These are phyloP conservation scores for Epicoccum sorghinum DNA, from an alignment of 2,329 filamentous ascomycete genomes.

Conservation along the genomic window DNA sequence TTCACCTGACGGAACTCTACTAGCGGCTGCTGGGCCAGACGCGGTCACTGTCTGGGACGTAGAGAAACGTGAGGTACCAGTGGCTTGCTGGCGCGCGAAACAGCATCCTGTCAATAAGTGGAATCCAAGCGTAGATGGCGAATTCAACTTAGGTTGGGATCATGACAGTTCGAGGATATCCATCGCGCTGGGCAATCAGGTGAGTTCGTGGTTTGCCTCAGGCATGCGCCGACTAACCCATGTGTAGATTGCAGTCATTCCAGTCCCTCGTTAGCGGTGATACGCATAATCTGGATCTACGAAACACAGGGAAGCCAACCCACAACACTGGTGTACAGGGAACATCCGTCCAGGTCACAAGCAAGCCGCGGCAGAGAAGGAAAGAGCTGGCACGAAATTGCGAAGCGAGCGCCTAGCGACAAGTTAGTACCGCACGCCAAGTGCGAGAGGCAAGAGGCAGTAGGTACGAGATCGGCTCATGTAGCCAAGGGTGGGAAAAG, in stretches of 20 bases:
- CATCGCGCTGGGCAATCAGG: slow-evolving; percentile 47
- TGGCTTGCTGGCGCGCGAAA: slow-evolving; percentile 45
- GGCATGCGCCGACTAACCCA: not conserved
- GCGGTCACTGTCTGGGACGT: slow-evolving; percentile 54
- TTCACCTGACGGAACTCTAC: slow-evolving; percentile 50
- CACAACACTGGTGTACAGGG: too few relatives aligned
- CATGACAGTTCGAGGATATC: slow-evolving; percentile 47
- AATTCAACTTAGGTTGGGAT: slow-evolving; percentile 49
- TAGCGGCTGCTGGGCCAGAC: slow-evolving; percentile 54
- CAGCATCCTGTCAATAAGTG: slow-evolving; percentile 35
- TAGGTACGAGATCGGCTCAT: too few relatives aligned
- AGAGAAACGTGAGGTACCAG: slow-evolving; percentile 41
- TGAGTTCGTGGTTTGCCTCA: slow-evolving; percentile 16
- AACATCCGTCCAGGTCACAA: too few relatives aligned
- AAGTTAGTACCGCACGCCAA: not conserved
- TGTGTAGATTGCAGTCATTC: not conserved
- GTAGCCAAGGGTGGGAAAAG: not conserved
- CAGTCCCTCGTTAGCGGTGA: not conserved
- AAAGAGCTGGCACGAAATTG: not conserved
- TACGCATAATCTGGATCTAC: too few relatives aligned
- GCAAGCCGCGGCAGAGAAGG: not conserved
- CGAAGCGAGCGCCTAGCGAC: not conserved
- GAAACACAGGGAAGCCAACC: too few relatives aligned
- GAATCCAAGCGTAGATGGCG: slow-evolving; percentile 41
- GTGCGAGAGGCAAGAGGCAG: not conserved